Percentiles rank a stretch among this genome's conserved stretches.
These are phyloP conservation scores for Kodamaea lidongshanica DNA, from an alignment of 805 yeast genomes.

Conservation along the genomic window DNA sequence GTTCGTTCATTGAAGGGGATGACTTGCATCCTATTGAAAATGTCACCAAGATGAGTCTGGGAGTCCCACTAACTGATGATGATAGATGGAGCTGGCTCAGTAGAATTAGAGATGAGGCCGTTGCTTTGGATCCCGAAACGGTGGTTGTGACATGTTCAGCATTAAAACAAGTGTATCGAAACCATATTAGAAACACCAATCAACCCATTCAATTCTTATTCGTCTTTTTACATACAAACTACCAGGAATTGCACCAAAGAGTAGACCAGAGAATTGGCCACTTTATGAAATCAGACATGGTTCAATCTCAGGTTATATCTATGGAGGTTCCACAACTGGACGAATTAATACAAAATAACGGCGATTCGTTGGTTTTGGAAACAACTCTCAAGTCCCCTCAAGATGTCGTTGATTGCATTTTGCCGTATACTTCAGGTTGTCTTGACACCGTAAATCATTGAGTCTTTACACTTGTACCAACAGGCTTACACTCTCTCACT, in stretches of 20 bases:
- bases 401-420: conserved; percentile 18
- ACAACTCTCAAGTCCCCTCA: conserved; percentile 27
- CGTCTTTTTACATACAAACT: conserved; percentile 61
- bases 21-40: conserved; percentile 64
- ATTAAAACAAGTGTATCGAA: conserved; percentile 69
- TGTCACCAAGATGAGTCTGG: conserved; percentile 74
- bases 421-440: too few relatives aligned
- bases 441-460: too few relatives aligned
- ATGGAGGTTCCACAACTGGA: conserved; percentile 60
- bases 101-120: conserved; percentile 37
- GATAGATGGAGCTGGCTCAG: conserved; percentile 91
- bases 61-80: conserved; percentile 77
- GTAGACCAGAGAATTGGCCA: conserved; percentile 65
- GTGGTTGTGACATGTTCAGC: conserved; percentile 80
- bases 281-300: conserved; percentile 84
- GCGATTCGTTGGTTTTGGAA: conserved; percentile 29
- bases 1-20: conserved; percentile 83
- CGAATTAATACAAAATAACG: conserved; percentile 33
- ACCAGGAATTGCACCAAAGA: conserved; percentile 54
- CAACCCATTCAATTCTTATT: conserved; percentile 43
- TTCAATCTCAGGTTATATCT: conserved; percentile 66
- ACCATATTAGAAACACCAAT: conserved; percentile 39
- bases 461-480: too few relatives aligned
- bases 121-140: conserved; percentile 15
- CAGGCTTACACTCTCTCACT: too few relatives aligned